Conservation (phyloP, 257 asterid genomes). For the Nicotiana paniculata region DNA sequence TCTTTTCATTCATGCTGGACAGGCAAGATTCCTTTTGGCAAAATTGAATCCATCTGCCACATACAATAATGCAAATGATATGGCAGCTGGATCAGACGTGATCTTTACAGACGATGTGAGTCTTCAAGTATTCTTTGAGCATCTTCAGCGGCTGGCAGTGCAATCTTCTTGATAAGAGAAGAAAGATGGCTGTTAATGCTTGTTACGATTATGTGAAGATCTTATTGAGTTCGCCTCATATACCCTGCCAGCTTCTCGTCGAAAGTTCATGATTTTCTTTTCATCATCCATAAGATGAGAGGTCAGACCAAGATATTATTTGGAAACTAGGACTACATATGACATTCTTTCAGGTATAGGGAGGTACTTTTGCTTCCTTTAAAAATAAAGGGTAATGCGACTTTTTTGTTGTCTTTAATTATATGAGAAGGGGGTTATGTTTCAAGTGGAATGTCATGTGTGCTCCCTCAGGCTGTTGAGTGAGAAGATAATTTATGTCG, state of each 20-base stretch:
- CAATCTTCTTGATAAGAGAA: slow-evolving; percentile 59
- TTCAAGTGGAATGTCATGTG: background rate
- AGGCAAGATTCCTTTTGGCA: slow-evolving; percentile 96
- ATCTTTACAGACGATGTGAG: slow-evolving; percentile 96
- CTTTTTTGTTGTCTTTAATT: slow-evolving; percentile 2
- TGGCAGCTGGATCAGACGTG: slow-evolving; percentile 82
- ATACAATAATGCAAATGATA: slow-evolving; percentile 70
- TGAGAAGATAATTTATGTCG: background rate
- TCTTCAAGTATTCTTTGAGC: slow-evolving; percentile 85
- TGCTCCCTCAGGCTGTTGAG: slow-evolving; percentile 1
- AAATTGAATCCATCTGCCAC: slow-evolving; percentile 98
- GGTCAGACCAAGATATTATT: slow-evolving; percentile 12
- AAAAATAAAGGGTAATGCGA: background rate
- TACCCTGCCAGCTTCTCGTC: slow-evolving; percentile 5
- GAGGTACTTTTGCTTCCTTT: slow-evolving; percentile 4
- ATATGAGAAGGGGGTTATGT: background rate
- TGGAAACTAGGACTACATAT: slow-evolving; percentile 4
- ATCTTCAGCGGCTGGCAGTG: slow-evolving; percentile 92
- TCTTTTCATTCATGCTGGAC: slow-evolving; percentile 20
- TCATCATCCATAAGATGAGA: slow-evolving; percentile 9
- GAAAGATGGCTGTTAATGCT: background rate
- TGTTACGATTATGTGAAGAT: slow-evolving; percentile 4
- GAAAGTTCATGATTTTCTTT: background rate
- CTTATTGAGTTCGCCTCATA: background rate
- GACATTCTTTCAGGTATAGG: slow-evolving; percentile 19